Percentiles rank a stretch among this genome's conserved stretches.
These are phyloP conservation scores for Hippophae rhamnoides DNA, from an alignment of 306 rosid genomes.

Conservation along the genomic window DNA sequence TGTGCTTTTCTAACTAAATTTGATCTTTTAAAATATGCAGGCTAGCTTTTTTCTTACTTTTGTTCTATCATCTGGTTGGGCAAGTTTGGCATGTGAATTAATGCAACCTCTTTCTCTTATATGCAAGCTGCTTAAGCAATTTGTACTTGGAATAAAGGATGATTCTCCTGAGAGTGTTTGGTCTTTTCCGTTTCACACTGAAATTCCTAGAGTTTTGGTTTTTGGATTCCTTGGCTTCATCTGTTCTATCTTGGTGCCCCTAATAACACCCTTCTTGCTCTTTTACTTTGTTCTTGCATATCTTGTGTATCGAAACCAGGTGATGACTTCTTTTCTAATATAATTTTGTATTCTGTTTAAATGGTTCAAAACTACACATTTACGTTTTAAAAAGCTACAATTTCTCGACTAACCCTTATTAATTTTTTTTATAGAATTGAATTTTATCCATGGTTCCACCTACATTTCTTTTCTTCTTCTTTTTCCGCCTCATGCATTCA, in stretches of 20 bases:
- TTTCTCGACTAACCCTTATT: too few relatives aligned
- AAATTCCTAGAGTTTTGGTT: conserved; percentile 74
- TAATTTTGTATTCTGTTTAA: background rate
- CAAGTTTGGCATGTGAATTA: conserved; percentile 72
- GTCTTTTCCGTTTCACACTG: conserved; percentile 85
- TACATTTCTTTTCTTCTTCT: too few relatives aligned
- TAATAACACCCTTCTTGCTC: conserved; percentile 76
- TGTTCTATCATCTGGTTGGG: conserved; percentile 96
- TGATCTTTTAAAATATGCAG: conserved; percentile 29
- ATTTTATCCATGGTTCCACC: too few relatives aligned
- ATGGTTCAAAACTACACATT: background rate
- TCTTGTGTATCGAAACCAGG: conserved; percentile 86
- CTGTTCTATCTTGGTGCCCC: conserved; percentile 76
- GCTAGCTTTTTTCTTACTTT: conserved; percentile 80
- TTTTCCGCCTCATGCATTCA: too few relatives aligned
- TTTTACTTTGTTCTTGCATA: conserved; percentile 73
- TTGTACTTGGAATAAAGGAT: conserved; percentile 35
- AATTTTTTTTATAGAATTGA: too few relatives aligned
- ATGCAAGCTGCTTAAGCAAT: conserved; percentile 40
- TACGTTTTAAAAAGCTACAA: background rate
- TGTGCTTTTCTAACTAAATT: background rate
- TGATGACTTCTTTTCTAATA: conserved; percentile 21
- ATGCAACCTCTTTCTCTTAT: conserved; percentile 64
- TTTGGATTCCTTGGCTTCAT: conserved; percentile 84
- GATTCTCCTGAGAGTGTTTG: conserved; percentile 28